Conservation (phyloP, 768 basidiomycete species). For the Paxillus rubicundulus region DNA sequence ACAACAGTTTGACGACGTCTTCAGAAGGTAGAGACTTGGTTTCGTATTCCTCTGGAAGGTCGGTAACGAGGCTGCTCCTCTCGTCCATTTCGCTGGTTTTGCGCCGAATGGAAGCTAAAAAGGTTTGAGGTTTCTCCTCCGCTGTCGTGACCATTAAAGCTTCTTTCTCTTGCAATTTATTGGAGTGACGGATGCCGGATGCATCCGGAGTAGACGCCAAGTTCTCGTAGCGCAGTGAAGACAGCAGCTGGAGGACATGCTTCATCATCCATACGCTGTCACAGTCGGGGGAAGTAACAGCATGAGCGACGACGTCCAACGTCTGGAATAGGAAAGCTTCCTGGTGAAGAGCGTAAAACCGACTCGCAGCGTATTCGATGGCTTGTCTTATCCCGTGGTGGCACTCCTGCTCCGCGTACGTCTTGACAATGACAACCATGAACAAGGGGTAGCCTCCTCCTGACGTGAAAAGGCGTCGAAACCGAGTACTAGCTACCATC, state of each 20-base stretch:
- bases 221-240: slow-evolving; percentile 48
- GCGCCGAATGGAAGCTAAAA: slow-evolving; percentile 53
- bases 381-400: slow-evolving; percentile 59
- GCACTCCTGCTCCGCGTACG: slow-evolving; percentile 59
- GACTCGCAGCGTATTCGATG: slow-evolving; percentile 67
- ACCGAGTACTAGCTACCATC: slow-evolving; percentile 75
- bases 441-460: slow-evolving; percentile 73
- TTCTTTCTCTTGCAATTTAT: slow-evolving; percentile 65
- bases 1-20: slow-evolving; percentile 66
- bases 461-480: slow-evolving; percentile 70
- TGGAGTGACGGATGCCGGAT: slow-evolving; percentile 65
- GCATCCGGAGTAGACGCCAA: slow-evolving; percentile 45
- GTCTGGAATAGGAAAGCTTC: slow-evolving; percentile 75
- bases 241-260: slow-evolving; percentile 57
- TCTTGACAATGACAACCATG: slow-evolving; percentile 69
- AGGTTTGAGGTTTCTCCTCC: slow-evolving; percentile 71
- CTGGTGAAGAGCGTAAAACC: slow-evolving; percentile 72
- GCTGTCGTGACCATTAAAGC: slow-evolving; percentile 65
- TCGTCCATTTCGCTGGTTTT: slow-evolving; percentile 37
- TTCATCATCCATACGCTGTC: slow-evolving; percentile 53
- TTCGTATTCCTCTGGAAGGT: slow-evolving; percentile 57
- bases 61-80: slow-evolving; percentile 40
- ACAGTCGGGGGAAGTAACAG: slow-evolving; percentile 47
- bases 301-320: slow-evolving; percentile 57
- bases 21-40: slow-evolving; percentile 55